These are phyloP conservation scores for Syncephalastrum sp. DNA, from an alignment of 371 early-diverging fungal genomes.

Conservation along the genomic window DNA sequence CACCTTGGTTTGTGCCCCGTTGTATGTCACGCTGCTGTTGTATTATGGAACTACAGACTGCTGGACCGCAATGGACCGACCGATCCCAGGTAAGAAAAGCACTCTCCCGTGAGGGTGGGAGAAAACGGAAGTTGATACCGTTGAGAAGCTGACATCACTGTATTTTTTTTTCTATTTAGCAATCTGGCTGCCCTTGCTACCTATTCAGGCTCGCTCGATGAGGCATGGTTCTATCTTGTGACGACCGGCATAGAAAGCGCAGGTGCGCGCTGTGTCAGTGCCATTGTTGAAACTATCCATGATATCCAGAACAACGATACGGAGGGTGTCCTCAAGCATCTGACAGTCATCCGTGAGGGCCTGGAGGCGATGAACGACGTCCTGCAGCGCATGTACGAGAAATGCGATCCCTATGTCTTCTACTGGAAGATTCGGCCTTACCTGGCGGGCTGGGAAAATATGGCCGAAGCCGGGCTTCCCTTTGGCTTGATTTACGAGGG, in stretches of 20 bases:
- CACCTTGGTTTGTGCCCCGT: constrained; percentile 86
- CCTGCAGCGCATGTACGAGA: constrained; percentile 88
- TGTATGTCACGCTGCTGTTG: constrained; percentile 83
- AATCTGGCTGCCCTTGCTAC: constrained; percentile 84
- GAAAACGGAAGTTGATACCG: not conserved
- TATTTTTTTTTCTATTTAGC: constrained; percentile 24
- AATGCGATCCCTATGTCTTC: constrained; percentile 94
- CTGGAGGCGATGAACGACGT: constrained; percentile 63
- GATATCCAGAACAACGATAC: constrained; percentile 56
- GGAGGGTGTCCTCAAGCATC: constrained; percentile 43
- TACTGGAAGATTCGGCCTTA: constrained; percentile 93
- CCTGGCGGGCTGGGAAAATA: constrained; percentile 92
- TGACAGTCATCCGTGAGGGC: constrained; percentile 55
- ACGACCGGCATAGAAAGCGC: constrained; percentile 87
- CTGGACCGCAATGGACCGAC: constrained; percentile 74
- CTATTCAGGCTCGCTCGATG: constrained; percentile 89
- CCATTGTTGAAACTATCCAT: constrained; percentile 59
- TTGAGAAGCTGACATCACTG: not conserved
- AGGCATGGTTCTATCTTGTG: constrained; percentile 96
- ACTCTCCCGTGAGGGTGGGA: constrained; percentile 3
- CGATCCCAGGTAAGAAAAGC: constrained; percentile 58
- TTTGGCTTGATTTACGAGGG: constrained; percentile 91
- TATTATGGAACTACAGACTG: constrained; percentile 86
- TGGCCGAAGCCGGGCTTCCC: constrained; percentile 83
- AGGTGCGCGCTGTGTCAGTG: constrained; percentile 77